Conservation (phyloP, 2,329 filamentous ascomycete genomes). For the Gnomoniopsis smithogilvyi region DNA sequence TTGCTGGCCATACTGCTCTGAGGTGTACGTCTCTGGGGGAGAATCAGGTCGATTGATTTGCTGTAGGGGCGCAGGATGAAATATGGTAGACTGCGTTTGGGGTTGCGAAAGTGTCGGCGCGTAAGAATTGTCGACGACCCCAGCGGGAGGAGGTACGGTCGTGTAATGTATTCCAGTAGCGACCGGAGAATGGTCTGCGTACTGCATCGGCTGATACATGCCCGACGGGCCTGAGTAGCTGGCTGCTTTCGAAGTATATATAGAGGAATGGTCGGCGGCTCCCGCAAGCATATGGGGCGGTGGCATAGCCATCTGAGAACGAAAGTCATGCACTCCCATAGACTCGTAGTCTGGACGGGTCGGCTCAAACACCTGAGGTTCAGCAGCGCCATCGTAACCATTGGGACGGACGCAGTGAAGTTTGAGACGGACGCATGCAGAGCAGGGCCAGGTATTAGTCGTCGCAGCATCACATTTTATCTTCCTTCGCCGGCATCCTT, state of each 20-base stretch:
- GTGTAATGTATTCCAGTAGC: conserved; percentile 52
- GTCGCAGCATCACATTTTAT: conserved; percentile 98
- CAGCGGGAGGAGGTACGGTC: conserved; percentile 45
- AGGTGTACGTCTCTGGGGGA: conserved; percentile 51
- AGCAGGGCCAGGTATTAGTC: conserved; percentile 96
- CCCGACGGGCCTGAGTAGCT: conserved; percentile 44
- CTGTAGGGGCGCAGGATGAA: conserved; percentile 51
- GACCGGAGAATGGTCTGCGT: conserved; percentile 40
- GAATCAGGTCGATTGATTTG: conserved; percentile 38
- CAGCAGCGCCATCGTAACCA: conserved; percentile 63
- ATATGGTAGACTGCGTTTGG: conserved; percentile 40
- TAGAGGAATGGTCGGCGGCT: conserved; percentile 36
- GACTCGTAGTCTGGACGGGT: conserved; percentile 40
- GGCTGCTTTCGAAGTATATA: conserved; percentile 45
- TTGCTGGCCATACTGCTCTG: conserved; percentile 64
- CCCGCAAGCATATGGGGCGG: conserved; percentile 40
- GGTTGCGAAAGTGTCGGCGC: conserved; percentile 9
- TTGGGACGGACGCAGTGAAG: conserved; percentile 90
- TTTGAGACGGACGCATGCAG: conserved; percentile 87
- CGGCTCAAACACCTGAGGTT: conserved; percentile 41
- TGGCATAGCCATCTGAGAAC: conserved; percentile 50
- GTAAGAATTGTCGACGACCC: conserved; percentile 51
- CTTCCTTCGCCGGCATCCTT: conserved; percentile 90
- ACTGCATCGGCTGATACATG: conserved; percentile 46
- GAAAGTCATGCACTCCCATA: conserved; percentile 41